These are phyloP conservation scores for Colletotrichum salicis DNA, from an alignment of 2,329 filamentous ascomycete genomes.

Conservation along the genomic window DNA sequence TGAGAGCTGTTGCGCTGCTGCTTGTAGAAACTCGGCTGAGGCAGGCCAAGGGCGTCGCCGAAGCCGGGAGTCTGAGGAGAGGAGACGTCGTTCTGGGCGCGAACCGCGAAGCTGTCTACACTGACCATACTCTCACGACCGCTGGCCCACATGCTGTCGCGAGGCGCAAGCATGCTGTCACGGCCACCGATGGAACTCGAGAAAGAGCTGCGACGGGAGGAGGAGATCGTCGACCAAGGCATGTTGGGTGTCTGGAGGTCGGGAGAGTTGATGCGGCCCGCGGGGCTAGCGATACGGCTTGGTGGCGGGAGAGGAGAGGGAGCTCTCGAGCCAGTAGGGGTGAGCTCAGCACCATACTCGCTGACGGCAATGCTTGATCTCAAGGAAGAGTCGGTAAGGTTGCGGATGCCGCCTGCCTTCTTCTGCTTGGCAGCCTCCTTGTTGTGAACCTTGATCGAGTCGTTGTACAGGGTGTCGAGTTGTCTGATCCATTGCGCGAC, in stretches of 20 bases:
- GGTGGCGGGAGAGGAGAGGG: slow-evolving; percentile 29
- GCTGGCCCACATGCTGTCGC: slow-evolving; percentile 3
- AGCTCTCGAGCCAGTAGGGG: slow-evolving; percentile 22
- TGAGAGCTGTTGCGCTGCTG: slow-evolving; percentile 54
- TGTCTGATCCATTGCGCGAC: slow-evolving; percentile 75
- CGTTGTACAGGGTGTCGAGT: slow-evolving; percentile 69
- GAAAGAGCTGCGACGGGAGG: slow-evolving; percentile 33
- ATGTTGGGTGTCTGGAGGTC: slow-evolving; percentile 30
- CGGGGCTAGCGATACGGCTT: slow-evolving; percentile 27
- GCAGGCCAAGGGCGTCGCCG: slow-evolving; percentile 21
- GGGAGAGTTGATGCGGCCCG: slow-evolving; percentile 25
- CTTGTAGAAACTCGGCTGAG: slow-evolving; percentile 34
- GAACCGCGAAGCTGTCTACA: slow-evolving; percentile 42
- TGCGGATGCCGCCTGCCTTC: slow-evolving; percentile 31
- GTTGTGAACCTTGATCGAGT: slow-evolving; percentile 63
- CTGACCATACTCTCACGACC: slow-evolving; percentile 35
- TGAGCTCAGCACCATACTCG: slow-evolving; percentile 27
- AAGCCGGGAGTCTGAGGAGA: slow-evolving; percentile 25
- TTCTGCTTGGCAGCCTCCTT: slow-evolving; percentile 42
- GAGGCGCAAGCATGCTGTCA: slow-evolving; percentile 15
- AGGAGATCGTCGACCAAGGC: slow-evolving; percentile 29
- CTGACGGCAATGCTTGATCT: slow-evolving; percentile 29
- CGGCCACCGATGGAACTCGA: slow-evolving; percentile 28
- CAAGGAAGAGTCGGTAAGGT: slow-evolving; percentile 29
- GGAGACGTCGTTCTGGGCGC: slow-evolving; percentile 34